Conservation (phyloP, 768 basidiomycete species). For the Suillus plorans region DNA sequence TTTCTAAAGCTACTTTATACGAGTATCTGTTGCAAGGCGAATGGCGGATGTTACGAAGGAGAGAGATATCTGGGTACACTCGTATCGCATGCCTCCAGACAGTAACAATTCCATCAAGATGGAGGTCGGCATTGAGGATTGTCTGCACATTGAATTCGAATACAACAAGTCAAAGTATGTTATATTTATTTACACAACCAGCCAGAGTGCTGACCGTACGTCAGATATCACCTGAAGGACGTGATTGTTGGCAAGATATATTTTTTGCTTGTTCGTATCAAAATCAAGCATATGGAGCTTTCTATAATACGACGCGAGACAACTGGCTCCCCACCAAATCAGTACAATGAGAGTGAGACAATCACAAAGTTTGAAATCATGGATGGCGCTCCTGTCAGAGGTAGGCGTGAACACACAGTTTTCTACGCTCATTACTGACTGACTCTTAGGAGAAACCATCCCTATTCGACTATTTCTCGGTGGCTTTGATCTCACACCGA, state of each 20-base stretch:
- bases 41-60: conserved; percentile 95
- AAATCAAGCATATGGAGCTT: conserved; percentile 99
- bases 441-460: conserved; percentile 85
- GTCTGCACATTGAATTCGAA: conserved; percentile 98
- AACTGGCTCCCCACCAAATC: conserved; percentile 96
- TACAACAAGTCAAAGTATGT: conserved; percentile 99
- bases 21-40: conserved; percentile 85
- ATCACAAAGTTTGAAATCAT: conserved; percentile 99
- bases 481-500: conserved; percentile 97
- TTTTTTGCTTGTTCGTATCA: conserved; percentile 97
- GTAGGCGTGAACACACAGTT: conserved; percentile 36
- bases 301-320: conserved; percentile 98
- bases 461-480: conserved; percentile 97
- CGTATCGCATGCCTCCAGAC: conserved; percentile 97
- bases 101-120: conserved; percentile 98
- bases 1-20: conserved; percentile 77
- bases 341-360: conserved; percentile 98
- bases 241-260: conserved; percentile 99
- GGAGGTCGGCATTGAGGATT: conserved; percentile 99
- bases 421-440: neutral
- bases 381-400: conserved; percentile 97
- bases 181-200: neutral
- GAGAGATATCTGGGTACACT: conserved; percentile 96
- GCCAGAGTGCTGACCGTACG: conserved; percentile 5
- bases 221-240: conserved; percentile 96